Evolutionary conservation across 805 yeast species (phyloP), one percentile per base, ranked within the genome.

Genomic region (Spathaspora gorwiae): DNA sequence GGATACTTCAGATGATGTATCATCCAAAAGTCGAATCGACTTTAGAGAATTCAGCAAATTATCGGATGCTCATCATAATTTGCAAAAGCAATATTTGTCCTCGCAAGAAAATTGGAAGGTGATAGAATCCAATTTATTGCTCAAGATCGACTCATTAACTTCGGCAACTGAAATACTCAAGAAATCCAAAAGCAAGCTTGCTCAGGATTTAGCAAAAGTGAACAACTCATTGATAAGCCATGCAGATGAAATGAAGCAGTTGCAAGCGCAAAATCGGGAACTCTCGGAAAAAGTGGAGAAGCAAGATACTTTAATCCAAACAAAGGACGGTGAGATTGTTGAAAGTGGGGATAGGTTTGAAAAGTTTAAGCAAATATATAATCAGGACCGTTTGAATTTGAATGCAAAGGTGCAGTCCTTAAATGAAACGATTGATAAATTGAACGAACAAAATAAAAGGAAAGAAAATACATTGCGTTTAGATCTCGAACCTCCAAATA

Each of bases 61-160:
- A 26, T 53, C 68, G 7, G 68, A 71, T 31, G 75, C 78, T 35
- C 81, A 83, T 51, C 79, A 76, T 37, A 65, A 75, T 12, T 57
- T 87, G 15, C 90, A 85, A 55, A 68, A 78, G 2, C 94, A 90
- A 60, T 84, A 87, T 52, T 76, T 86, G 7, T 75, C 82, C 12
- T 85, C 92, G 0, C 84, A 84, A 46, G 88, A 83, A 50, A 87
- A 84, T 60, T 88, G 96, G 95, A 83, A 84, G 46, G 68, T 81
- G 14, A 81, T 89, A 37, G 97, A 94, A 61, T 76, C 84, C 35
- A 72, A 80, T 3, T 70, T 89, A 47, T 76, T 78, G 47, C 59
- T 56, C 40, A 80, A 80, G 43, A 58, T 77, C 7, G 75, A 70
- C 32, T 63, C 61, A 6, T 51, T 72, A 26, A 45, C 60, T 3